Conservation (phyloP, 805 yeast genomes). For the Candida qinlingensis region DNA sequence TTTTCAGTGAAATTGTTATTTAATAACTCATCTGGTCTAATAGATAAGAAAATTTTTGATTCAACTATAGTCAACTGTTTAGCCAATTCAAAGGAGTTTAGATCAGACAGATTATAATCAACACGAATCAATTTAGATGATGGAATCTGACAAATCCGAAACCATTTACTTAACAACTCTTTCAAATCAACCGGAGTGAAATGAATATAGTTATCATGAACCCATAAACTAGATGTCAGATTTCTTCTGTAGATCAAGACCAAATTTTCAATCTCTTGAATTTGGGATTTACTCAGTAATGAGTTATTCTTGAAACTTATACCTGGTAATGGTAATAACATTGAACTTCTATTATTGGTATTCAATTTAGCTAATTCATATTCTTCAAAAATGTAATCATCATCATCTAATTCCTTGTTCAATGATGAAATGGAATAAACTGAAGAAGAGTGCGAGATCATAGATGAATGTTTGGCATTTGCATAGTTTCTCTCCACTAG, state of each 20-base stretch:
- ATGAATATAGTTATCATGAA: constrained; percentile 14
- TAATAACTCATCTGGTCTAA: constrained; percentile 60
- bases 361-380: constrained; percentile 47
- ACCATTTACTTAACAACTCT: constrained; percentile 44
- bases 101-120: constrained; percentile 28
- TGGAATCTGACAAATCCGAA: constrained; percentile 43
- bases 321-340: constrained; percentile 23
- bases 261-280: constrained; percentile 37
- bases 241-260: constrained; percentile 49
- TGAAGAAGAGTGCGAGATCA: constrained; percentile 34
- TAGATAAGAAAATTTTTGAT: constrained; percentile 55
- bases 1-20: constrained; percentile 59
- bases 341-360: constrained; percentile 37
- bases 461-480: constrained; percentile 23
- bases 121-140: constrained; percentile 3
- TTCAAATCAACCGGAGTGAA: constrained; percentile 22
- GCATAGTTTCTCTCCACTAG: constrained; percentile 47
- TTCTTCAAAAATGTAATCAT: constrained; percentile 50
- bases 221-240: constrained; percentile 28
- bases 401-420: constrained; percentile 24
- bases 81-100: constrained; percentile 70
- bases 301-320: constrained; percentile 20
- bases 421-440: constrained; percentile 27
- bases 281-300: constrained; percentile 23
- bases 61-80: constrained; percentile 74